These are phyloP conservation scores for Lachnellula hyalina DNA, from an alignment of 2,329 filamentous ascomycete genomes.

Conservation along the genomic window DNA sequence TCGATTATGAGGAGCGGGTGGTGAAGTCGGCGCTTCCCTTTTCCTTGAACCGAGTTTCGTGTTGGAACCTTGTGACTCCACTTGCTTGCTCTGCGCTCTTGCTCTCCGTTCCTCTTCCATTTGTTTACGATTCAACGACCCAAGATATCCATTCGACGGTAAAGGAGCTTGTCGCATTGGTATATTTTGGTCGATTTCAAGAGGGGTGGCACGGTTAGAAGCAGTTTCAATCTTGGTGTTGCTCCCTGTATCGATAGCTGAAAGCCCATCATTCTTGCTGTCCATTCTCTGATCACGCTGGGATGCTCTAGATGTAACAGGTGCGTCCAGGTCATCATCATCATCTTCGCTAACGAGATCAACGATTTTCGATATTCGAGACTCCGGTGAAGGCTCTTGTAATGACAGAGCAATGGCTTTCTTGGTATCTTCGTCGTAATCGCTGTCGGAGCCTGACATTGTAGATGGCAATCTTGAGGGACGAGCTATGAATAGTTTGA, in stretches of 20 bases:
- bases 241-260: background rate
- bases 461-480: too few species aligned
- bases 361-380: slow-evolving; percentile 21
- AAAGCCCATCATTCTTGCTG: background rate
- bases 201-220: background rate
- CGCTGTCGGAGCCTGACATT: slow-evolving; percentile 9
- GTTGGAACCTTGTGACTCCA: slow-evolving; percentile 39
- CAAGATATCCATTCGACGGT: slow-evolving; percentile 9
- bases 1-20: slow-evolving; percentile 1
- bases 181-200: background rate
- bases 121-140: slow-evolving; percentile 65
- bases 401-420: slow-evolving; percentile 57
- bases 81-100: slow-evolving; percentile 40
- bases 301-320: slow-evolving; percentile 4
- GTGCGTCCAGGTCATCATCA: slow-evolving; percentile 30
- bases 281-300: background rate
- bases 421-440: slow-evolving; percentile 49
- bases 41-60: slow-evolving; percentile 14
- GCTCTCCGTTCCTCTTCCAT: slow-evolving; percentile 84
- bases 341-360: slow-evolving; percentile 32
- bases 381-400: slow-evolving; percentile 5
- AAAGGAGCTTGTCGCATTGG: background rate
- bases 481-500: too few species aligned
- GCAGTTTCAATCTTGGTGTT: background rate
- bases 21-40: slow-evolving; percentile 32